phyloP scores from a whole-genome alignment of 2,329 filamentous ascomycete species.

The Pseudogymnoascus sp. region DNA sequence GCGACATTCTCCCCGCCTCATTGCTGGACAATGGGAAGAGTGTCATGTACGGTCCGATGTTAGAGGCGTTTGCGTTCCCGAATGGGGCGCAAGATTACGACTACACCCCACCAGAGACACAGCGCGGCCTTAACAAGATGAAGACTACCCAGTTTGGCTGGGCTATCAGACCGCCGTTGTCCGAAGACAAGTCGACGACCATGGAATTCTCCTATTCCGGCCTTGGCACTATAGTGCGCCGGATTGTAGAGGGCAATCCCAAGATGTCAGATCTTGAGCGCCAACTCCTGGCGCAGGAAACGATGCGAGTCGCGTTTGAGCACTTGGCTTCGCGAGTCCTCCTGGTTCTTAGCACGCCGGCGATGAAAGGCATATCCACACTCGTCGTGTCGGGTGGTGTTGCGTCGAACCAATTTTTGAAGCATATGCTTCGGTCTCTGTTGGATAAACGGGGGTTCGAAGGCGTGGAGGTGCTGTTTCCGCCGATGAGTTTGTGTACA shows the following conservation, averaged over 20 bases:
- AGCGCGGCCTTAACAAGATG: constrained; percentile 46
- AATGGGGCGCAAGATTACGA: constrained; percentile 30
- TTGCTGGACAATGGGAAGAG: constrained; percentile 45
- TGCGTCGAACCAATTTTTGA: constrained; percentile 73
- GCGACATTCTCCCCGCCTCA: constrained; percentile 59
- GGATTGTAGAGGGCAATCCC: constrained; percentile 37
- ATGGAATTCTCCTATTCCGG: constrained; percentile 70
- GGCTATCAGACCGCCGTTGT: constrained; percentile 60
- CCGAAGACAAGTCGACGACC: constrained; percentile 35
- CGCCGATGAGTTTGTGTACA: constrained; percentile 72
- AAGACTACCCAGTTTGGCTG: constrained; percentile 47
- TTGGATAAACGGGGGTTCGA: constrained; percentile 59
- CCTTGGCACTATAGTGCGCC: constrained; percentile 55
- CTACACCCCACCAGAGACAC: constrained; percentile 41
- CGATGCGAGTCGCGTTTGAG: constrained; percentile 78
- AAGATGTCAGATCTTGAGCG: constrained; percentile 51
- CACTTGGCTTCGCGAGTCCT: constrained; percentile 71
- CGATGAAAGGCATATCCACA: constrained; percentile 36
- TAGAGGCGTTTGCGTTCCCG: constrained; percentile 75
- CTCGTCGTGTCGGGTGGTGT: constrained; percentile 87
- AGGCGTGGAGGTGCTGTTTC: constrained; percentile 56
- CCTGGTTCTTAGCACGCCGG: constrained; percentile 45
- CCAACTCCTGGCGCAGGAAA: constrained; percentile 57
- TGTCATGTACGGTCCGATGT: constrained; percentile 70
- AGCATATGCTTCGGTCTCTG: constrained; percentile 49